Evolutionary conservation across 176 grass and related monocot genomes (phyloP).

Genomic region (Hordeum marinum): DNA sequence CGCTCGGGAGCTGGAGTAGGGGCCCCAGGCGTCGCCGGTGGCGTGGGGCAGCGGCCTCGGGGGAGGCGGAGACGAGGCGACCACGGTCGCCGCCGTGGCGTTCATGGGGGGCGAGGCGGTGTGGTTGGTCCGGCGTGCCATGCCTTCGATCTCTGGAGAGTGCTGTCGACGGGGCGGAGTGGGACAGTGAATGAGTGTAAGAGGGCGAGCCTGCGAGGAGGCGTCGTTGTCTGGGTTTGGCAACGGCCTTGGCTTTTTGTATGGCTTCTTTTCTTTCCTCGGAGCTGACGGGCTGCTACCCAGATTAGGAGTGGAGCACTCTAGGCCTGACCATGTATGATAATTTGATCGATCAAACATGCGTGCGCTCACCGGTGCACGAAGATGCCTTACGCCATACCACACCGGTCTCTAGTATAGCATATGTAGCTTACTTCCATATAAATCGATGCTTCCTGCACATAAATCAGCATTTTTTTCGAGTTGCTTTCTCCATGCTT

Average conservation of each 20-base stretch:
- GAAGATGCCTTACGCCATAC: not conserved
- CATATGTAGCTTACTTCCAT: too few species aligned
- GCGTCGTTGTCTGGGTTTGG: not conserved
- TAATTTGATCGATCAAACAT: not conserved
- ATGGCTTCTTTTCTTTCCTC: not conserved
- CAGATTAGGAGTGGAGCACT: not conserved
- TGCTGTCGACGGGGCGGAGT: conserved; percentile 10
- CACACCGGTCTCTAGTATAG: too few species aligned
- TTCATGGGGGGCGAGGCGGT: conserved; percentile 4
- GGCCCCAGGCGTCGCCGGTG: conserved; percentile 43
- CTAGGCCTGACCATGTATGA: not conserved
- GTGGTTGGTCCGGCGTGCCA: conserved; percentile 40
- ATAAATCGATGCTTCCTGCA: too few species aligned
- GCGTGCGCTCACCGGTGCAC: not conserved
- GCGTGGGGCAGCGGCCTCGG: not conserved
- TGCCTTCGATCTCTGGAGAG: not conserved
- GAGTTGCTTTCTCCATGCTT: too few species aligned
- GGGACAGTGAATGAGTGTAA: not conserved
- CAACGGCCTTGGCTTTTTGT: conserved; percentile 13
- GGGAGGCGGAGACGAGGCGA: conserved; percentile 16
- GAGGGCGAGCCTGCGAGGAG: not conserved
- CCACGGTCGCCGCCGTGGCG: not conserved
- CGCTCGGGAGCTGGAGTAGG: conserved; percentile 59
- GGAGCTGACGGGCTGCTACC: not conserved
- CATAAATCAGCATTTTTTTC: too few species aligned